A percentile compares a stretch with the other conserved stretches of the same genome.
Evolutionary conservation across 495 filamentous ascomycete genomes (phyloP).

Genomic region (Penicillium alfredii): DNA sequence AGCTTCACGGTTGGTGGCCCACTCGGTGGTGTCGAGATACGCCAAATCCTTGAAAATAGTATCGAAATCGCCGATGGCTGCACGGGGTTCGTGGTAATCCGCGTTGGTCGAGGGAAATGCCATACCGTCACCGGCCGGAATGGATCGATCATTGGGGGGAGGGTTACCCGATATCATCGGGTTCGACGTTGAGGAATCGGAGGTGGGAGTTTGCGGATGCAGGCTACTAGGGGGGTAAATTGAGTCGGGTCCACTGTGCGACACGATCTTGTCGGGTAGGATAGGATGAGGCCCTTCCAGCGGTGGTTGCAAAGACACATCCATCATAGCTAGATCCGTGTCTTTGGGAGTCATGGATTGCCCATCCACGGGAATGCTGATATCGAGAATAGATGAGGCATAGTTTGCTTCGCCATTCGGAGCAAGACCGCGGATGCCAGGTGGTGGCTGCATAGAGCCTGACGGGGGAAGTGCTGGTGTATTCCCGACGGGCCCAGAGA

Average conservation of each 20-base stretch:
- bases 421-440: background rate
- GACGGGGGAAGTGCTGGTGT: slow-evolving; percentile 1
- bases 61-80: slow-evolving; percentile 40
- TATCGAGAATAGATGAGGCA: slow-evolving; percentile 32
- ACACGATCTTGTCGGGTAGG: slow-evolving; percentile 19
- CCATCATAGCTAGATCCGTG: slow-evolving; percentile 26
- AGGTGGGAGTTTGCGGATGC: slow-evolving; percentile 27
- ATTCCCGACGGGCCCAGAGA: slow-evolving; percentile 4
- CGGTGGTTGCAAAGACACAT: slow-evolving; percentile 17
- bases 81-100: background rate
- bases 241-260: slow-evolving; percentile 26
- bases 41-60: slow-evolving; percentile 58
- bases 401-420: slow-evolving; percentile 14
- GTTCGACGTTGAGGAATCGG: slow-evolving; percentile 28
- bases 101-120: slow-evolving; percentile 3
- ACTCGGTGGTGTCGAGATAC: slow-evolving; percentile 55
- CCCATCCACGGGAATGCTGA: slow-evolving; percentile 33
- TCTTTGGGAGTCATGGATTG: slow-evolving; percentile 37
- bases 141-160: slow-evolving; percentile 13
- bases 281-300: slow-evolving; percentile 9
- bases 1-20: slow-evolving; percentile 47
- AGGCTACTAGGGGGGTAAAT: slow-evolving; percentile 13
- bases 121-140: slow-evolving; percentile 15
- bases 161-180: slow-evolving; percentile 12
- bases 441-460: slow-evolving; percentile 5